Base-by-base conservation (phyloP, 495 filamentous ascomycete species). In the Aspergillus baeticus region DNA sequence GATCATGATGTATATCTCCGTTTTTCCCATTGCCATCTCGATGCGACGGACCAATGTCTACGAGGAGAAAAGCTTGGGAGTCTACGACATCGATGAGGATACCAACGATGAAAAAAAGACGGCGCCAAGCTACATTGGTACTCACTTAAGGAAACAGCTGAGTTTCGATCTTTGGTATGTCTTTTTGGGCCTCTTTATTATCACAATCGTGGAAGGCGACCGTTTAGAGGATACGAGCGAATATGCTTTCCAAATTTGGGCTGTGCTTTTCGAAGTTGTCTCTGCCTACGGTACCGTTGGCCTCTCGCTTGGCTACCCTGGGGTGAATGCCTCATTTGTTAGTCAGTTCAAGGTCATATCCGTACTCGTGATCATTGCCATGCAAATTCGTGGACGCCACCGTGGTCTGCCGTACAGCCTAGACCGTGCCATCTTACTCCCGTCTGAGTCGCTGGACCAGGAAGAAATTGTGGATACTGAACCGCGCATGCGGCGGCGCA, bases 1-100 rank as follows among this genome's bases (percentile, higher is more conserved):
- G 71, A 85, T 98, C 71, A 98, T 98, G 93, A 98, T 98, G 93
- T 98, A 98, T 69, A 98, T 98, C 59, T 96, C 93, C 45, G 90
- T 96, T 39, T 91, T 96, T 62, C 93, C 93, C 22, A 93, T 97
- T 62, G 93, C 93, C 59, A 96, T 98, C 54, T 92, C 88, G 26
- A 84, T 97, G 63, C 88, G 93, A 55, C 82, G 90, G 49, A 97
- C 93, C 34, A 98, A 98, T 69, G 92, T 96, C 10, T 98, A 98
- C 77, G 93, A 98, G 70, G 93, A 98, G 67, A 88, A 88, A 62
- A 92, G 89, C 50, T 81, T 98, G 10, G 93, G 93, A 2, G 82
- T 98, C 18, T 97, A 90, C 63, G 70, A 63, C 20, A 71, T 72
- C 0, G 78, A 84, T 6, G 79, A 81, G 1, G 67, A 75, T 0